Evolutionary conservation across 1,284 basidiomycete species (phyloP), one percentile per base, ranked within the genome.

Genomic region (Neotropicomus parvogracilis): DNA sequence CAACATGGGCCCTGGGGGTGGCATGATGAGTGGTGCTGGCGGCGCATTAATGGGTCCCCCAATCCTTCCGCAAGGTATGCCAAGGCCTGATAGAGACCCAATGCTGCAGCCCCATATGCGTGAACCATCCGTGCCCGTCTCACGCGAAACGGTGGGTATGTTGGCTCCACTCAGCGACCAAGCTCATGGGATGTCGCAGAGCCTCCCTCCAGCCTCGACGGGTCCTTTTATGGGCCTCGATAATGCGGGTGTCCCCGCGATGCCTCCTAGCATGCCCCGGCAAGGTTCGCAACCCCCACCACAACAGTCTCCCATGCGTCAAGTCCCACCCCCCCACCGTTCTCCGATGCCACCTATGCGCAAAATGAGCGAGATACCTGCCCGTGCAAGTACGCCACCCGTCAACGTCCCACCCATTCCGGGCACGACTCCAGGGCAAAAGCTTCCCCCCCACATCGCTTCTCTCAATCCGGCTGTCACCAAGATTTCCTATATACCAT

Each of bases 401-500:
- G 52, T 52, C 38, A 55, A 58, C 14, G 58, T 51, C 27, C 62
- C 54, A 1, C 58, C 60, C 16, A 61, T 66, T n/a, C 54, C 61
- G 1, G 61, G 66, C 3, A 55, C 62, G 0, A 46, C 59, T 0
- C 54, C 59, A n/a, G 59, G 54, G 2, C 65, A 67, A 47, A 67
- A 67, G 21, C 60, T 68, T 0, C 65, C 63, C 4, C 64, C 66
- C 7, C 65, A 67, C 36, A 59, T 67, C 21, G 65, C 66, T 13
- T 53, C 58, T 21, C 60, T 68, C 27, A 68, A 65, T 19, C 63
- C 66, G 1, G 58, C 63, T 2, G 66, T 68, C 28, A 68, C 63
- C 11, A 63, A 52, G 41, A 65, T 65, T 3, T 52, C 66, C 6
- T 67, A 65, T 32, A 51, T 68, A 20, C 66, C 66, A 2, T 66